A percentile compares a stretch with the other conserved stretches of the same genome.
Conservation (phyloP, 176 grass and related monocot species). For the Carex kokanica region DNA sequence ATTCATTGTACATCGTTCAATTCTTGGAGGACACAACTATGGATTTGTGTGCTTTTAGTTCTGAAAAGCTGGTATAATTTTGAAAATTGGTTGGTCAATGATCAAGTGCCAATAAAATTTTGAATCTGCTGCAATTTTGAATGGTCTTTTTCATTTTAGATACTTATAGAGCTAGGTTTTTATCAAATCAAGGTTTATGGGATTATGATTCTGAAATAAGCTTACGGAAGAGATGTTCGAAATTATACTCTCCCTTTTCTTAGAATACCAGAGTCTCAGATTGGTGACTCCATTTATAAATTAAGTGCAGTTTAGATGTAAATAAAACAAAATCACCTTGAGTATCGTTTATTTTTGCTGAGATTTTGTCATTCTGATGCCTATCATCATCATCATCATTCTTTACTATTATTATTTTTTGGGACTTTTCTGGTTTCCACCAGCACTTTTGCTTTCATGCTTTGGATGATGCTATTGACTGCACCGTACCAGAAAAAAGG, state of each 20-base stretch:
- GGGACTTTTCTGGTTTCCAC: background rate
- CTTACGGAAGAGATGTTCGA: background rate
- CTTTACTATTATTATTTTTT: background rate
- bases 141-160: too few species aligned
- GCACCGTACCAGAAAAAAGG: background rate
- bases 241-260: background rate
- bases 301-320: slow-evolving; percentile 9
- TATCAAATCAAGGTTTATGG: background rate
- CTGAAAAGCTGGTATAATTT: too few species aligned
- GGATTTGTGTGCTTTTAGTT: too few species aligned
- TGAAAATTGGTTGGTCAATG: too few species aligned
- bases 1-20: too few species aligned
- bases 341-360: background rate
- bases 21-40: too few species aligned
- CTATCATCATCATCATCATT: slow-evolving; percentile 1
- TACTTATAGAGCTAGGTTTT: background rate
- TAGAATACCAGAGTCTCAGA: background rate
- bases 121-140: too few species aligned
- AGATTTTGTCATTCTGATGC: slow-evolving; percentile 5
- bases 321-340: background rate
- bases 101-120: too few species aligned
- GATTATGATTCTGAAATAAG: background rate
- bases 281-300: slow-evolving; percentile 10
- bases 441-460: background rate
- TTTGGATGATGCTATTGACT: background rate